Base-by-base conservation (phyloP, 2,329 filamentous ascomycete genomes). In the Didymella pinodella region DNA sequence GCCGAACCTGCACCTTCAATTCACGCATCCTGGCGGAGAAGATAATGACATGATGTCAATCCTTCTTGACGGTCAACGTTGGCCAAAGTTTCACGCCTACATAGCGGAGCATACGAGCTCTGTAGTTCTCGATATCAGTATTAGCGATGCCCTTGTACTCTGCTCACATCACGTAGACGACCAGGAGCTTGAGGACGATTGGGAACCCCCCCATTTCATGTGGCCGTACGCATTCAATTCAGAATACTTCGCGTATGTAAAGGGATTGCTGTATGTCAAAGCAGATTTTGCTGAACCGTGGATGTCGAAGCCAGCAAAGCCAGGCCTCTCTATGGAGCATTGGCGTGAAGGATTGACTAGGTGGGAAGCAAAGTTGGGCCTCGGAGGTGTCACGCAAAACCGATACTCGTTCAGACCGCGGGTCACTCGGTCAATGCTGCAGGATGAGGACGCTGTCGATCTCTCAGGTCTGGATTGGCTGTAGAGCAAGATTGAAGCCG, bases 51-150 rank as follows among this genome's bases (percentile, higher is more conserved):
- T 47, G 43, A 47, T 54, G 43, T 54, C 50, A 11, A 40, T 54
- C 2, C 22, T 54, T 2, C 18, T 54, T 11, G 32, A 54, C 25
- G 25, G 32, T 10, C 20, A 47, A 26, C 43, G 10, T 16, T 47
- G 50, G 50, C 50, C 43, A n/a, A 10, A 47, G 4, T 47, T 54
- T 25, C 32, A 54, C 22, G 25, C 50, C 10, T 54, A 46, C 32
- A 54, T 53, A 7, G 22, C 31, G 10, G 50, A 53, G 25, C 28
- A 20, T 7, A 46, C 50, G 14, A n/a, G 7, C 4, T 10, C 3
- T 20, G 41, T 53, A 10, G 14, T 38, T 16, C 25, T 53, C 14
- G 22, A 26, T 4, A 14, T 53, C 3, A 6, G 26, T 4, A 20
- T 29, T 3, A 38, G 38, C 32, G 47, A 49, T 16, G 34, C 38